phyloP scores from a whole-genome alignment of 1,284 basidiomycete genomes.

The Ganoderma boninense region DNA sequence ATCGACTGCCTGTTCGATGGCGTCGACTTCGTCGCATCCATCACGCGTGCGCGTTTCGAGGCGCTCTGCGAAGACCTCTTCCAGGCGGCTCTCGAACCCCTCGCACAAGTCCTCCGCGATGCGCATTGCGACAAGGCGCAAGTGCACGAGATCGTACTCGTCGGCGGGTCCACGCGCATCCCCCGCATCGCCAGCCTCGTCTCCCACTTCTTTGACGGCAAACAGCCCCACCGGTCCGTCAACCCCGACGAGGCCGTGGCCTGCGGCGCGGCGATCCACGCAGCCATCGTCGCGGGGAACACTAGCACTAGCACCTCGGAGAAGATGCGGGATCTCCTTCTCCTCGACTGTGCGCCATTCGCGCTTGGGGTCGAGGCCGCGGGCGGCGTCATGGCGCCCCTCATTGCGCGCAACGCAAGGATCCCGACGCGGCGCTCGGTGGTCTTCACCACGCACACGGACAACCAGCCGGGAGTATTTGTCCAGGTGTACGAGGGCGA shows the following conservation, averaged over 20 bases:
- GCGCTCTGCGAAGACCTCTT: conserved; percentile 97
- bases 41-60: conserved; percentile 98
- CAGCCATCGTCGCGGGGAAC: conserved; percentile 90
- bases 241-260: conserved; percentile 99
- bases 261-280: conserved; percentile 98
- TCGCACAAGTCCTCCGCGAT: no score
- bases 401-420: conserved; percentile 98
- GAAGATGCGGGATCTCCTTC: conserved; percentile 95
- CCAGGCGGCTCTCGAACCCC: no score
- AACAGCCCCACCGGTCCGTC: conserved; percentile 95
- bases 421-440: conserved; percentile 99
- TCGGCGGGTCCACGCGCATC: conserved; percentile 98
- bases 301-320: conserved; percentile 88
- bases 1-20: conserved; percentile 98
- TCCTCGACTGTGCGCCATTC: conserved; percentile 96
- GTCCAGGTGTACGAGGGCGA: conserved; percentile 99
- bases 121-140: no score
- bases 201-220: conserved; percentile 98
- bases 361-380: conserved; percentile 99
- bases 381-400: conserved; percentile 97
- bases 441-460: conserved; percentile 98
- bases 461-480: conserved; percentile 98
- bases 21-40: conserved; percentile 97
- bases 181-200: conserved; percentile 98
- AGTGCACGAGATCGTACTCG: conserved; percentile 76